Evolutionary conservation across 768 basidiomycete genomes (phyloP).

Genomic region (Boletus patriciae): DNA sequence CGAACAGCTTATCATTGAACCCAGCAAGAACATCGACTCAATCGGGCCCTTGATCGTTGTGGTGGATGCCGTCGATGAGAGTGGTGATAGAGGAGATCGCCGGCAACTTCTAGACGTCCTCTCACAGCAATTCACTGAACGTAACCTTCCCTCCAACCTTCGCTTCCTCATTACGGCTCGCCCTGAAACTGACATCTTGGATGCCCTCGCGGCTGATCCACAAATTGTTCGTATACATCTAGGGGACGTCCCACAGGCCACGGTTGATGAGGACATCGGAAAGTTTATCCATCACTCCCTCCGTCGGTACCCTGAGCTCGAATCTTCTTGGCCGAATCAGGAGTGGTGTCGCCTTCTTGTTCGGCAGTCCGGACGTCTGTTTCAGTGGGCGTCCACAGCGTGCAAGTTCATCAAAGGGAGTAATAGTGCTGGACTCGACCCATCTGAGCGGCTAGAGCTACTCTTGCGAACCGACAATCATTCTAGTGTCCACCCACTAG

Average conservation of each 20-base stretch:
- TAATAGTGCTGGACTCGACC: slow-evolving; percentile 3
- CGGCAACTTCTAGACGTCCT: slow-evolving; percentile 15
- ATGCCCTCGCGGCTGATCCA: background rate
- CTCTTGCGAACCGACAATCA: background rate
- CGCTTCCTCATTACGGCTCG: no score
- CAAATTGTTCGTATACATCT: slow-evolving; percentile 4
- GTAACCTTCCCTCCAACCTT: no score
- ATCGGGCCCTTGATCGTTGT: slow-evolving; percentile 14
- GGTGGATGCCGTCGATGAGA: slow-evolving; percentile 30
- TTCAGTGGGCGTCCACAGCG: slow-evolving; percentile 27
- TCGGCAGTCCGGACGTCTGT: slow-evolving; percentile 25
- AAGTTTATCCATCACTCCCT: slow-evolving; percentile 13
- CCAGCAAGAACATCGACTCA: slow-evolving; percentile 18
- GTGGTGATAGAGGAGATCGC: background rate
- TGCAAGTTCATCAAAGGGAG: slow-evolving; percentile 16
- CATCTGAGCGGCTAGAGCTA: slow-evolving; percentile 1
- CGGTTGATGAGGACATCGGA: slow-evolving; percentile 8
- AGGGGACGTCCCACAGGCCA: background rate
- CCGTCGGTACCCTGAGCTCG: background rate
- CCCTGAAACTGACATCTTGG: no score
- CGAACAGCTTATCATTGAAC: slow-evolving; percentile 27
- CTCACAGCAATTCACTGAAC: no score
- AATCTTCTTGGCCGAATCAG: slow-evolving; percentile 10
- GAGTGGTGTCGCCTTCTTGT: slow-evolving; percentile 19
- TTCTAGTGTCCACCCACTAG: background rate